These are phyloP conservation scores for Calonectria pseudoturangicola DNA, from an alignment of 2,329 filamentous ascomycete species.

Conservation along the genomic window DNA sequence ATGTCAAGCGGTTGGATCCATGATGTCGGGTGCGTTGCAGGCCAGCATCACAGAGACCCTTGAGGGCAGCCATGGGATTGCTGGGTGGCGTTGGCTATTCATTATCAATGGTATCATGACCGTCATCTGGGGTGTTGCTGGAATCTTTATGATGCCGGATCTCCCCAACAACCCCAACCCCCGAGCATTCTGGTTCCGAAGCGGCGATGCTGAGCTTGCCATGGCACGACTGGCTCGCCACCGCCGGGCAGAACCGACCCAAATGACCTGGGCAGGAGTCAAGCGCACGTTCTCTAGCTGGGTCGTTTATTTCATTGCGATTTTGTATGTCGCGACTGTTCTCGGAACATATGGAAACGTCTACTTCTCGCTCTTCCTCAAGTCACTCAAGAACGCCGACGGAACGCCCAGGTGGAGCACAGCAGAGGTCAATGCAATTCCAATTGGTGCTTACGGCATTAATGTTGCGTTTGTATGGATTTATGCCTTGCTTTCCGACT, in stretches of 20 bases:
- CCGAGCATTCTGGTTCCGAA: slow-evolving; percentile 56
- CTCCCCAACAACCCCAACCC: slow-evolving; percentile 55
- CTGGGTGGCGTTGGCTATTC: slow-evolving; percentile 68
- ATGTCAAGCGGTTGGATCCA: slow-evolving; percentile 62
- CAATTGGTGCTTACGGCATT: slow-evolving; percentile 62
- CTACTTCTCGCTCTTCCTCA: slow-evolving; percentile 60
- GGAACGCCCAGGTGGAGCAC: slow-evolving; percentile 55
- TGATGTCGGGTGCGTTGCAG: slow-evolving; percentile 67
- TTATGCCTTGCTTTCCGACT: slow-evolving; percentile 70
- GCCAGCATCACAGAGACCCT: slow-evolving; percentile 63
- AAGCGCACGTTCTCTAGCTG: slow-evolving; percentile 46
- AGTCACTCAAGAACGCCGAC: slow-evolving; percentile 53
- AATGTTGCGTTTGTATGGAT: slow-evolving; percentile 71
- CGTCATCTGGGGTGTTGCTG: slow-evolving; percentile 57
- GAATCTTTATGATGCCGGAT: slow-evolving; percentile 60
- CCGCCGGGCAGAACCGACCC: slow-evolving; percentile 44
- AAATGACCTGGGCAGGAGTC: slow-evolving; percentile 52
- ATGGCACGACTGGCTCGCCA: slow-evolving; percentile 54
- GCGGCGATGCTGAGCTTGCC: slow-evolving; percentile 53
- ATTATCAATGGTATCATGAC: slow-evolving; percentile 65
- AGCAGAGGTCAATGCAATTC: slow-evolving; percentile 70
- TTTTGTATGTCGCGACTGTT: slow-evolving; percentile 35
- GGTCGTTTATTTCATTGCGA: slow-evolving; percentile 37
- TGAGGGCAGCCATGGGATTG: slow-evolving; percentile 60
- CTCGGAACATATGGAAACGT: slow-evolving; percentile 35